Percentiles rank a stretch among this genome's conserved stretches.
These are phyloP conservation scores for Vinca major DNA, from an alignment of 305 asterid species.

Conservation along the genomic window DNA sequence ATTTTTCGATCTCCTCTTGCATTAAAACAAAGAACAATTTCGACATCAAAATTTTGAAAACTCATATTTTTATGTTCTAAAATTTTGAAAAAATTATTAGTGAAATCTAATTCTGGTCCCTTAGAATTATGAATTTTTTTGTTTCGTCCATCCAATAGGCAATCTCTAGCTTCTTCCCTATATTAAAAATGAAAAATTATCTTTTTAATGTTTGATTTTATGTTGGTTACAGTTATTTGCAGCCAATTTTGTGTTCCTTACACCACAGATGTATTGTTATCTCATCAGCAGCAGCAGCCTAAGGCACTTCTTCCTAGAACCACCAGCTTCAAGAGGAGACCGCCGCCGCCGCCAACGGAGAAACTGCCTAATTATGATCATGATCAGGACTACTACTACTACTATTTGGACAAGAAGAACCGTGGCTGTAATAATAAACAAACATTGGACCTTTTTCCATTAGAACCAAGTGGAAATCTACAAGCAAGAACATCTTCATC, in stretches of 20 bases:
- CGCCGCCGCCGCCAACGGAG: slow-evolving; percentile 18
- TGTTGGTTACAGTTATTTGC: slow-evolving; percentile 34
- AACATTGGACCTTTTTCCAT: slow-evolving; percentile 73
- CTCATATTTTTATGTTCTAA: too few relatives aligned
- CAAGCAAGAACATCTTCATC: slow-evolving; percentile 21
- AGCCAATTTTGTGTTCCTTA: slow-evolving; percentile 43
- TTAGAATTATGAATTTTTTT: too few relatives aligned
- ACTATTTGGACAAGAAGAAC: background rate
- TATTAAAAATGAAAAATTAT: too few relatives aligned
- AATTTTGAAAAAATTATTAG: too few relatives aligned
- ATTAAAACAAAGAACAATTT: too few relatives aligned
- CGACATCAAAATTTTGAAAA: too few relatives aligned
- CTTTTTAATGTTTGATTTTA: background rate
- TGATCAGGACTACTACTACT: background rate
- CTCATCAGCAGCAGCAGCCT: slow-evolving; percentile 30
- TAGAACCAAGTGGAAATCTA: slow-evolving; percentile 58
- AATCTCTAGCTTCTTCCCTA: too few relatives aligned
- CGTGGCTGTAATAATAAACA: slow-evolving; percentile 24
- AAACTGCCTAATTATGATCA: background rate
- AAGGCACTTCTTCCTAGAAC: slow-evolving; percentile 35
- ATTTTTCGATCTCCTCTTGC: too few relatives aligned
- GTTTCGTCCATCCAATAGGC: too few relatives aligned
- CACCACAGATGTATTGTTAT: slow-evolving; percentile 25
- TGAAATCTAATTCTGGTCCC: too few relatives aligned
- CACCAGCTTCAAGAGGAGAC: slow-evolving; percentile 26